A percentile compares a stretch with the other conserved stretches of the same genome.
phyloP scores from a whole-genome alignment of 176 grass and related monocot genomes.

The Juncus effusus region DNA sequence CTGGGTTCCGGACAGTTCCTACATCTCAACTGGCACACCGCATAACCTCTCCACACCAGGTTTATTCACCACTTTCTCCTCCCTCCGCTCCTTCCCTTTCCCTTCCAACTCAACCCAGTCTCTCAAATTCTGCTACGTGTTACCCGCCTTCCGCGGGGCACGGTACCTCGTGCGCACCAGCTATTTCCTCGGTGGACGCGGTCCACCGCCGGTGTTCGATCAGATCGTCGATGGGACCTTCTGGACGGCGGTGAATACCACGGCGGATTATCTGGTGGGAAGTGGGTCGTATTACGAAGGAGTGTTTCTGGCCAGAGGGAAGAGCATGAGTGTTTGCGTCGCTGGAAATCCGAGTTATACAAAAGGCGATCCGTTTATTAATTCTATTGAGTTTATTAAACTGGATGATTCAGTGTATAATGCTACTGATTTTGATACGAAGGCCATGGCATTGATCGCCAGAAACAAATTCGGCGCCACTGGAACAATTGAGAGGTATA shows the following conservation, averaged over 20 bases:
- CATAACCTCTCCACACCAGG: slow-evolving; percentile 26
- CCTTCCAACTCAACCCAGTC: background rate
- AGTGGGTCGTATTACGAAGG: slow-evolving; percentile 80
- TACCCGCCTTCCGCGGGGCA: slow-evolving; percentile 41
- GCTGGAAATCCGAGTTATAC: slow-evolving; percentile 64
- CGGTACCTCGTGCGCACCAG: slow-evolving; percentile 82
- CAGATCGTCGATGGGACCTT: slow-evolving; percentile 77
- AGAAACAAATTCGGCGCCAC: slow-evolving; percentile 76
- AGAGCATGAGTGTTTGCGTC: slow-evolving; percentile 59
- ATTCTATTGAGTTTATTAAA: slow-evolving; percentile 71
- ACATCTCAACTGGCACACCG: slow-evolving; percentile 40
- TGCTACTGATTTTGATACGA: slow-evolving; percentile 49
- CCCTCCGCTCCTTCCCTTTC: slow-evolving; percentile 58
- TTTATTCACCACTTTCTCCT: slow-evolving; percentile 56
- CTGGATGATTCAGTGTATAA: slow-evolving; percentile 79
- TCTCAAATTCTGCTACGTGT: slow-evolving; percentile 70
- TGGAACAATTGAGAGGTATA: slow-evolving; percentile 56
- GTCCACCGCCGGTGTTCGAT: slow-evolving; percentile 56
- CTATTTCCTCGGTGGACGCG: slow-evolving; percentile 55
- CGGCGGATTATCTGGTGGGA: slow-evolving; percentile 48
- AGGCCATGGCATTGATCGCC: slow-evolving; percentile 78
- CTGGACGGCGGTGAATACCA: slow-evolving; percentile 77
- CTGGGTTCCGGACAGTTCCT: slow-evolving; percentile 46
- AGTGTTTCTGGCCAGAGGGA: slow-evolving; percentile 57
- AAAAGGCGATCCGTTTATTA: slow-evolving; percentile 62